phyloP scores from a whole-genome alignment of 2,329 filamentous ascomycete genomes.

The Daldinia sp. region DNA sequence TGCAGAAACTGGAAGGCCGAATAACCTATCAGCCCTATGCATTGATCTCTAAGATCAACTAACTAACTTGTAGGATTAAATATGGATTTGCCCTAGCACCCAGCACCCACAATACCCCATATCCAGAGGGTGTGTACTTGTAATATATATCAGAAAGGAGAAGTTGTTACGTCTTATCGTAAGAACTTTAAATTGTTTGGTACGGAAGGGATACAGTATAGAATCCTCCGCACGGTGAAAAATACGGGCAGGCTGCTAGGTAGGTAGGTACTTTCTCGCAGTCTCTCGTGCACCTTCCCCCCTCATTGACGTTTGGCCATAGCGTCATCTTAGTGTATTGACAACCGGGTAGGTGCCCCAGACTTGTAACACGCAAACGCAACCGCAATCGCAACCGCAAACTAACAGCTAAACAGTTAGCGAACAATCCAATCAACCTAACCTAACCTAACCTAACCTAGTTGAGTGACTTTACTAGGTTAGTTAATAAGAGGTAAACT shows the following conservation, averaged over 20 bases:
- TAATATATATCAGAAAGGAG: neutral
- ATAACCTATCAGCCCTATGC: neutral
- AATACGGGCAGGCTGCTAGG: no score
- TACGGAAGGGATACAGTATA: neutral
- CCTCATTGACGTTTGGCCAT: neutral
- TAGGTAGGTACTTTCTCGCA: neutral
- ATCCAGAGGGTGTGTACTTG: no score
- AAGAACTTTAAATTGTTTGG: neutral
- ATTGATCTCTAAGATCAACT: no score
- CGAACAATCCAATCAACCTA: no score
- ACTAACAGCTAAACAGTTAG: no score
- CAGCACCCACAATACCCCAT: neutral
- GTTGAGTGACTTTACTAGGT: neutral
- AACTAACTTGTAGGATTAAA: no score
- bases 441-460: neutral
- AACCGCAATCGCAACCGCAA: no score
- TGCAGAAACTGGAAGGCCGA: neutral
- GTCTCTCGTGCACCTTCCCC: neutral
- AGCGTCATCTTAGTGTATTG: neutral
- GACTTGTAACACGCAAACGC: neutral
- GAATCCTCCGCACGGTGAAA: neutral
- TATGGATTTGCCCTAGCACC: no score
- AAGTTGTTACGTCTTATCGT: neutral
- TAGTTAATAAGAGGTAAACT: neutral
- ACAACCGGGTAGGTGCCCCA: neutral